These are phyloP conservation scores for Termitomyces sp. DNA, from an alignment of 768 basidiomycete genomes.

Conservation along the genomic window DNA sequence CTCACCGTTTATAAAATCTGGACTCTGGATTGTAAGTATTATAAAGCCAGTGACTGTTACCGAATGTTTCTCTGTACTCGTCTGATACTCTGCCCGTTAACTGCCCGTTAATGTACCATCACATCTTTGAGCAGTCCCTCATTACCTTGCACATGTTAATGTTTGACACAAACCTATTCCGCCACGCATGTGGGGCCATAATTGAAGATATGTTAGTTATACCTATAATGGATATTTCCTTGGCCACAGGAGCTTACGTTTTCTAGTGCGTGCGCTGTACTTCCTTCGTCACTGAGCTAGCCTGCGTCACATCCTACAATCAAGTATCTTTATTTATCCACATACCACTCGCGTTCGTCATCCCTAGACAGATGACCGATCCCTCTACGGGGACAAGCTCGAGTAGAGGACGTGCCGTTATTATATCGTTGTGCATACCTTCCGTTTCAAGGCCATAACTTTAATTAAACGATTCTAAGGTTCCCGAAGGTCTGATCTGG, in stretches of 20 bases:
- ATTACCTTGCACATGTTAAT: constrained; percentile 76
- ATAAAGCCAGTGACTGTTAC: constrained; percentile 71
- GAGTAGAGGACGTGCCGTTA: too few species aligned
- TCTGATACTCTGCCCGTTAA: constrained; percentile 78
- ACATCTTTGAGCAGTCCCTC: too few species aligned
- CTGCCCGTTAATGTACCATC: too few species aligned
- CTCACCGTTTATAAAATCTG: constrained; percentile 70
- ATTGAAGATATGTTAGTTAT: constrained; percentile 82
- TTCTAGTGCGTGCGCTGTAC: constrained; percentile 67
- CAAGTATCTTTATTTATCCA: constrained; percentile 16
- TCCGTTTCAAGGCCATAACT: too few species aligned
- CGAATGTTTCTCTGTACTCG: constrained; percentile 78
- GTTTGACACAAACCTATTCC: constrained; percentile 81
- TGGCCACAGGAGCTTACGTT: neutral
- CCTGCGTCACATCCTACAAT: constrained; percentile 50
- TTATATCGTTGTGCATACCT: too few species aligned
- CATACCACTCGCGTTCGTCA: constrained; percentile 20
- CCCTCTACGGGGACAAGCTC: too few species aligned
- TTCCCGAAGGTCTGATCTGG: neutral
- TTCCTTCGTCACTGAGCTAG: constrained; percentile 65
- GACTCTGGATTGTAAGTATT: constrained; percentile 78
- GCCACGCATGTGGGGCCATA: constrained; percentile 70
- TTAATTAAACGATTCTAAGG: neutral
- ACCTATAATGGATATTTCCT: constrained; percentile 35
- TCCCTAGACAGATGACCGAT: constrained; percentile 27